A percentile compares a stretch with the other conserved stretches of the same genome.
phyloP scores from a whole-genome alignment of 202 grass and related monocot genomes.

The Digitaria exilis region DNA sequence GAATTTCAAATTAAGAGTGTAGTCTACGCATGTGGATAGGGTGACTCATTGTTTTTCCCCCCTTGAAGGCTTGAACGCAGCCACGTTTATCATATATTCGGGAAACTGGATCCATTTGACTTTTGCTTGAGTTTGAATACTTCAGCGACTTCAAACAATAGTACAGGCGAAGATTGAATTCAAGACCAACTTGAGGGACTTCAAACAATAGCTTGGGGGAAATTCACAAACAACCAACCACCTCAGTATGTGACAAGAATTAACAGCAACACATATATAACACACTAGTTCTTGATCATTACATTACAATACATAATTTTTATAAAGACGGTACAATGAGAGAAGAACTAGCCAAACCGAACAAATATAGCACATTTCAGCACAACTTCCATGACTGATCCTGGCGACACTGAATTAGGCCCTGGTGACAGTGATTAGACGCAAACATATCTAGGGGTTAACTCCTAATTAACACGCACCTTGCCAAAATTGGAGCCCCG shows the following conservation, averaged over 20 bases:
- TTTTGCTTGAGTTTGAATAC: too few relatives aligned
- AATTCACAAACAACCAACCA: background rate
- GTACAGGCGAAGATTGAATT: background rate
- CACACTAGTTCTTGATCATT: background rate
- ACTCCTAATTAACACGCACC: constrained; percentile 35
- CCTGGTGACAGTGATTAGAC: background rate
- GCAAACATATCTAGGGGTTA: constrained; percentile 15
- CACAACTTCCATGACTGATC: background rate
- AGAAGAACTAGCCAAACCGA: background rate
- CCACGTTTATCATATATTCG: background rate
- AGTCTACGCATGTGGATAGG: background rate
- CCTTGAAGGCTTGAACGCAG: background rate
- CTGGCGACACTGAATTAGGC: background rate
- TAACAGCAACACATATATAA: constrained; percentile 3
- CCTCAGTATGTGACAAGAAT: background rate
- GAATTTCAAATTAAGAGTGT: background rate
- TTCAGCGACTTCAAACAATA: background rate
- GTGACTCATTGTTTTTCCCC: background rate
- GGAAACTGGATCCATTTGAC: background rate
- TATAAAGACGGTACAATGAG: background rate
- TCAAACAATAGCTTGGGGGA: background rate
- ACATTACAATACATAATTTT: constrained; percentile 7
- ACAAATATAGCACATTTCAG: background rate
- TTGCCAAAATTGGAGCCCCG: constrained; percentile 43
- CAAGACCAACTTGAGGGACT: background rate